Conservation (phyloP, 2,329 filamentous ascomycete genomes). For the Sclerotinia subarctica region DNA sequence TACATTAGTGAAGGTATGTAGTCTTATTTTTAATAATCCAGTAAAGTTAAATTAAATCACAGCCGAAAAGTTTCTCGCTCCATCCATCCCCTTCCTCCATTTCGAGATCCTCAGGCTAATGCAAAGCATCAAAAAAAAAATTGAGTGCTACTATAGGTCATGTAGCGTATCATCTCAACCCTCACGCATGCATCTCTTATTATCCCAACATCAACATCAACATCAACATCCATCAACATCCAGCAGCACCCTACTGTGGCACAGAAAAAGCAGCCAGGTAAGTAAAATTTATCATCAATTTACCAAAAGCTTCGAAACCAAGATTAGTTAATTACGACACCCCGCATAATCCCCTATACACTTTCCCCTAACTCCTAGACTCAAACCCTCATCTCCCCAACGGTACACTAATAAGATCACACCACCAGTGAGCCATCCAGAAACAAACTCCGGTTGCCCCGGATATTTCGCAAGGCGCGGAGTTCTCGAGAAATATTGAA, state of each 20-base stretch:
- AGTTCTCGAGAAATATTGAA: background rate
- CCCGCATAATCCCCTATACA: background rate
- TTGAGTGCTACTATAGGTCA: background rate
- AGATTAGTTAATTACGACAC: background rate
- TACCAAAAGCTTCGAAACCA: constrained; percentile 4
- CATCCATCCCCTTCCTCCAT: background rate
- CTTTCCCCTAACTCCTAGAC: background rate
- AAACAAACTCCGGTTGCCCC: background rate
- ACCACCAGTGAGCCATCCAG: background rate
- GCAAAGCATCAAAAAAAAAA: constrained; percentile 1
- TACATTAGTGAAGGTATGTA: background rate
- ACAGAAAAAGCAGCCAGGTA: background rate
- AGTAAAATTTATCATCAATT: background rate
- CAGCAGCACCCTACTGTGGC: background rate
- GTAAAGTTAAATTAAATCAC: background rate
- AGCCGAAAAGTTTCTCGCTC: background rate
- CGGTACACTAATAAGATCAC: background rate
- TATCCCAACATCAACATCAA: background rate
- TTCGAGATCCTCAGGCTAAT: constrained; percentile 1
- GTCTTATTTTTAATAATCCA: background rate
- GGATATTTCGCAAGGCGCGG: background rate
- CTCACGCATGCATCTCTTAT: background rate
- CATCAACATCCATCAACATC: too few species aligned
- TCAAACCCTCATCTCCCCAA: background rate
- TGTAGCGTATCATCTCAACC: constrained; percentile 3